These are phyloP conservation scores for Mortierella sp. DNA, from an alignment of 371 early-diverging fungal species.

Conservation along the genomic window DNA sequence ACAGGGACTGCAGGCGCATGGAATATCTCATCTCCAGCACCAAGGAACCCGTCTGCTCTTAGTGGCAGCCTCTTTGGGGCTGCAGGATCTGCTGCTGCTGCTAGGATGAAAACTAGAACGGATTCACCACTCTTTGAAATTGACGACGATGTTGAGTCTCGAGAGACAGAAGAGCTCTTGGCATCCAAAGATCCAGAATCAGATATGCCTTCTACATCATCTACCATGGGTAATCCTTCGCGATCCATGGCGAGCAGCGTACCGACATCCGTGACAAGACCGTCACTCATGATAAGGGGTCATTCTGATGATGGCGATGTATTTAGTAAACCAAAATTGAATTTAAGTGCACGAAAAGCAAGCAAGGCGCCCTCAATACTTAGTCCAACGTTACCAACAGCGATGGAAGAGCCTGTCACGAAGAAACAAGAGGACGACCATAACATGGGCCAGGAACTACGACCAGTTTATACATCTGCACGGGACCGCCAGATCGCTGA, in stretches of 20 bases:
- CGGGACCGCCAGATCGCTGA: slow-evolving; percentile 12
- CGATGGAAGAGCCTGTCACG: neutral
- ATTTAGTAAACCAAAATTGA: slow-evolving; percentile 9
- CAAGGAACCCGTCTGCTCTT: slow-evolving; percentile 3
- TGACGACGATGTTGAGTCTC: slow-evolving; percentile 34
- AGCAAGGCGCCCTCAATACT: slow-evolving; percentile 25
- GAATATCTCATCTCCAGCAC: slow-evolving; percentile 9
- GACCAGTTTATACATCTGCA: slow-evolving; percentile 30
- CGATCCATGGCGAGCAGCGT: slow-evolving; percentile 18
- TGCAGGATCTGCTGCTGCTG: slow-evolving; percentile 29
- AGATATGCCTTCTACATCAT: neutral
- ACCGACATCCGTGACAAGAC: slow-evolving; percentile 4
- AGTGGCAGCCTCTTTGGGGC: slow-evolving; percentile 39
- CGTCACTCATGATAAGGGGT: slow-evolving; percentile 7
- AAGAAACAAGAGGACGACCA: neutral
- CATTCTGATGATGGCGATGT: slow-evolving; percentile 9
- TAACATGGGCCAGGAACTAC: slow-evolving; percentile 29
- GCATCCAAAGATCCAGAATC: slow-evolving; percentile 18
- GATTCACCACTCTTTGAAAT: slow-evolving; percentile 49
- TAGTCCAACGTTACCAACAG: slow-evolving; percentile 17
- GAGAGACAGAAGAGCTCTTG: slow-evolving; percentile 49
- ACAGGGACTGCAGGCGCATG: slow-evolving; percentile 6
- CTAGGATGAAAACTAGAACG: slow-evolving; percentile 34
- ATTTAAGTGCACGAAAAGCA: slow-evolving; percentile 9
- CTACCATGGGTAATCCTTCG: neutral